Percentiles rank a stretch among this genome's conserved stretches.
Evolutionary conservation across 169 alveolate species (phyloP).

Genomic region (Perkinsus olseni): DNA sequence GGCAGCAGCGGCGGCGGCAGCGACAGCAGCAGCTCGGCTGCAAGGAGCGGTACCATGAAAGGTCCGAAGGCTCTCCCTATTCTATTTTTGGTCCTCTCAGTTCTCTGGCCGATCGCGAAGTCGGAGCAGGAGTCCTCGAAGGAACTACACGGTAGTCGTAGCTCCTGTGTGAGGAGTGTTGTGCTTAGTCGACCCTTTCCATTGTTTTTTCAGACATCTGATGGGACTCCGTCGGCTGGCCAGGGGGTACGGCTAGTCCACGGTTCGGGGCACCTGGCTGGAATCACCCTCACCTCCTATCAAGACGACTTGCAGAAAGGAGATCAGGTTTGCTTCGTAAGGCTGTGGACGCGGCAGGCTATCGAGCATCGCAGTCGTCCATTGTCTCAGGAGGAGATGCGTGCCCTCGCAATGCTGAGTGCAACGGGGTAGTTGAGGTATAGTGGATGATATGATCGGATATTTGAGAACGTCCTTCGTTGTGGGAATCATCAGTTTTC

Average conservation of each 20-base stretch:
- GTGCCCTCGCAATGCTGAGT: not conserved
- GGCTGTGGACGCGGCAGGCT: not conserved
- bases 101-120: not conserved
- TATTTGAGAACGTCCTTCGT: not conserved
- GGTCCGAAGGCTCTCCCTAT: not conserved
- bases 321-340: not conserved
- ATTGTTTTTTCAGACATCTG: not conserved
- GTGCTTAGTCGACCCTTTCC: not conserved
- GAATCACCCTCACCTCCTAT: not conserved
- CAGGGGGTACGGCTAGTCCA: not conserved
- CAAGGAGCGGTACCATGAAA: not conserved
- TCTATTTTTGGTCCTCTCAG: not conserved
- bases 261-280: not conserved
- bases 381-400: not conserved
- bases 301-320: not conserved
- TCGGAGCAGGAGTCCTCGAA: not conserved
- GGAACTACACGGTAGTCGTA: not conserved
- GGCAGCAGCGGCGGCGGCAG: not conserved
- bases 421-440: not conserved
- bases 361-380: not conserved
- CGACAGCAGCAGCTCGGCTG: not conserved
- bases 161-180: too few relatives aligned
- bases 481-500: too few relatives aligned
- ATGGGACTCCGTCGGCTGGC: not conserved
- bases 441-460: too few relatives aligned